Base-by-base conservation (phyloP, 805 yeast species). In the Candida mattraensis region DNA sequence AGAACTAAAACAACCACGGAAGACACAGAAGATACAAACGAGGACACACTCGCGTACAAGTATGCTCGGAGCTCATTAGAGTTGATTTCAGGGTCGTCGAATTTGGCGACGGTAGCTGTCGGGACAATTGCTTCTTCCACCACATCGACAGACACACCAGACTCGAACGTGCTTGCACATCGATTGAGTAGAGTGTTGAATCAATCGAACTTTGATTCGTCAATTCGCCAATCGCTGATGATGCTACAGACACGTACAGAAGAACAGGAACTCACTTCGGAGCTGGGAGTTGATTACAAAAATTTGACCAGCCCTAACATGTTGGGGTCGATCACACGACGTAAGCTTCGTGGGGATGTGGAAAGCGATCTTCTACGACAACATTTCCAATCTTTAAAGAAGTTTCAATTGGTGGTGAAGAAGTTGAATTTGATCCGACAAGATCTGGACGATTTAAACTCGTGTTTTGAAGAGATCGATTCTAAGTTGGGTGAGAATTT, bases 341-440 rank as follows among this genome's bases (percentile, higher is more conserved):
- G 81, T 50, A 68, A 74, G 24, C 61, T 84, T 33, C 65, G 80
- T 37, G 76, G 79, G 27, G 76, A 70, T 25, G 64, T 83, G 14
- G 89, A 83, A 49, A 63, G 64, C 18, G 85, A 81, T 36, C 53
- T 83, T 19, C 58, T 83, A 24, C 71, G 69, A 35, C 76, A 72
- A 40, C 83, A 83, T 48, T 58, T 74, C 40, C 63, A 70, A 35
- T 70, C 69, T 0, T 48, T 76, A 24, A 68, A 64, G 44, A 67
- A 61, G 24, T 71, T 67, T 36, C 69, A 57, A 47, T 70, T 66
- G 31, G 71, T 64, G 43, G 72, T 64, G 30, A 63, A 58, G 49
- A 70, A 66, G 45, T 70, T 63, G 36, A 53, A 41, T 34, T 43
- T 28, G 47, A 61, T 59, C 15, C 48, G 53, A 30, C 53, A 51